Base-by-base conservation (phyloP, 1,284 basidiomycete species). In the Caloboletus firmus region DNA sequence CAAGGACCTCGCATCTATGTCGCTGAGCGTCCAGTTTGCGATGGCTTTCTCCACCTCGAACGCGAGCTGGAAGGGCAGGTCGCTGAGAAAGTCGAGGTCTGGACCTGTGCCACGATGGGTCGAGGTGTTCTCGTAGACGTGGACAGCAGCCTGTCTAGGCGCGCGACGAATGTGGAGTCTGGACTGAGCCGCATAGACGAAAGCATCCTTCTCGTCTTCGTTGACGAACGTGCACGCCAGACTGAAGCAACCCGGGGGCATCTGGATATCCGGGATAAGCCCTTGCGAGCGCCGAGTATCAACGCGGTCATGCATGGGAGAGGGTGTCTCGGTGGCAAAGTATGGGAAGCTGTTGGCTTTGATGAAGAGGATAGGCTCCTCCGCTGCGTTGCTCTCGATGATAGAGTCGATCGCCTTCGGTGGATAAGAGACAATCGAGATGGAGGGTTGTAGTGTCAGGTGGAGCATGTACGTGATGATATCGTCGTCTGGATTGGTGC, bases 31-130 rank as follows among this genome's bases (percentile, higher is more conserved):
- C 41, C 63, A 67, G 43, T 59, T 65, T 35, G 54, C 56, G 17
- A 74, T 46, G 0, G 70, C 68, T 51, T 76, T 77, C 32, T 77
- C 71, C 4, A 71, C 57, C 51, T 76, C 73, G 46, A 76, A 76
- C 10, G 69, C 76, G 20, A 77, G 61, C 30, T 61, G 58, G 45
- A 77, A 77, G 2, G 66, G 62, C 1, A 77, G 47, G 1, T 54
- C 42, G 6, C 40, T 12, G 34, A 76, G 61, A 41, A 70, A 46
- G 12, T 63, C 52, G n/a, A 74, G 54, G 11, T 18, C 37, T 18
- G 52, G 22, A 17, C 24, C 17, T 17, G 49, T 9, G 17, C 28
- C 32, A 2, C 35, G 18, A 15, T 24, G 34, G 22, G 32, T 18
- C 24, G 35, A 44, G 20, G 18, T 51, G n/a, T 66, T 59, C 17